Percentiles rank a stretch among this genome's conserved stretches.
These are phyloP conservation scores for Madurella fahalii DNA, from an alignment of 2,329 filamentous ascomycete genomes.

Conservation along the genomic window DNA sequence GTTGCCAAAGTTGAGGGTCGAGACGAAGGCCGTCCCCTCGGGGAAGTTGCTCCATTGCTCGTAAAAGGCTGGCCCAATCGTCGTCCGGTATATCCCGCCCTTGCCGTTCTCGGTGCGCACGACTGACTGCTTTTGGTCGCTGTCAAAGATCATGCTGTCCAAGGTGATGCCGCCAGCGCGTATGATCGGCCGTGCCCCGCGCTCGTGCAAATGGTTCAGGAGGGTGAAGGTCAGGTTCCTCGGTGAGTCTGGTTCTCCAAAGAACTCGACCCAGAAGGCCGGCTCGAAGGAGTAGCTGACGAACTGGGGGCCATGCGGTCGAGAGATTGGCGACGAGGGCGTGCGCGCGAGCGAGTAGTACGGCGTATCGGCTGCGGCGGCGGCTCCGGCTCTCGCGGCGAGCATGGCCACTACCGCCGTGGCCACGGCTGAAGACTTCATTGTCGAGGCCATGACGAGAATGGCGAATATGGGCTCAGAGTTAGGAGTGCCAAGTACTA, in stretches of 20 bases:
- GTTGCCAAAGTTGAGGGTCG: conserved; percentile 23
- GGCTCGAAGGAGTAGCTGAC: conserved; percentile 23
- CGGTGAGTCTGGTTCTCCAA: conserved; percentile 18
- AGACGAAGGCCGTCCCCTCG: conserved; percentile 18
- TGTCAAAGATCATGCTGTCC: conserved; percentile 22
- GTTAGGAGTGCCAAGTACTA: background rate
- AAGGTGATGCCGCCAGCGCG: conserved; percentile 21
- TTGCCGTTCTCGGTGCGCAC: conserved; percentile 20
- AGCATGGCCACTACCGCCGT: background rate
- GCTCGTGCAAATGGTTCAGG: conserved; percentile 18
- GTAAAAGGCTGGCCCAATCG: conserved; percentile 20
- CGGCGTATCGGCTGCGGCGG: background rate
- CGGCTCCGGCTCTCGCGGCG: background rate
- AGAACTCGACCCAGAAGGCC: conserved; percentile 22
- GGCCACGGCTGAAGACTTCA: background rate
- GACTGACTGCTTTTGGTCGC: conserved; percentile 9
- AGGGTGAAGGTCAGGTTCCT: conserved; percentile 19
- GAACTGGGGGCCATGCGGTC: conserved; percentile 17
- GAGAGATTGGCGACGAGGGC: conserved; percentile 15
- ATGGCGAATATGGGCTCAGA: background rate
- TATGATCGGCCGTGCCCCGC: conserved; percentile 20
- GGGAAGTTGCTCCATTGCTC: conserved; percentile 19
- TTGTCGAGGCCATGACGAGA: background rate
- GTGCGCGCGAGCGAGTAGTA: conserved; percentile 1
- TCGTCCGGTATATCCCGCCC: conserved; percentile 20